A percentile compares a stretch with the other conserved stretches of the same genome.
These are phyloP conservation scores for Pterulicium gracile DNA, from an alignment of 1,284 basidiomycete species.

Conservation along the genomic window DNA sequence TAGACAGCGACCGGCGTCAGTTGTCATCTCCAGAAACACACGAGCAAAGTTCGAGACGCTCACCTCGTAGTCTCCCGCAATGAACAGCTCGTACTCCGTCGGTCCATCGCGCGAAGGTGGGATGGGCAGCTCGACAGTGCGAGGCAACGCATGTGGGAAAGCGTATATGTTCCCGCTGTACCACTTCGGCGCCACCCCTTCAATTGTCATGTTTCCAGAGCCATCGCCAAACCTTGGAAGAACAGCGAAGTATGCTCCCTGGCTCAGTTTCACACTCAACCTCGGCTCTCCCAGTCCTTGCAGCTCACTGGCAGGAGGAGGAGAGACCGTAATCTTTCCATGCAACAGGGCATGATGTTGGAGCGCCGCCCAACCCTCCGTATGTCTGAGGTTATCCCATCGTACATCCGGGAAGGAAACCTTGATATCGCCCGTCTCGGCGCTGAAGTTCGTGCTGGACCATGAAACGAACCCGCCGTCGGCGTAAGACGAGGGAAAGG, in stretches of 20 bases:
- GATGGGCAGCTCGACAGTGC: constrained; percentile 36
- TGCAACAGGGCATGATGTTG: constrained; percentile 66
- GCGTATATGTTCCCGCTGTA: constrained; percentile 66
- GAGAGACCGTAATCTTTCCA: constrained; percentile 44
- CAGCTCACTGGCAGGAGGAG: constrained; percentile 20
- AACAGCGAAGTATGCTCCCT: constrained; percentile 61
- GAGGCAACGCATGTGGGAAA: constrained; percentile 37
- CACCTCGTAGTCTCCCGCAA: constrained; percentile 69
- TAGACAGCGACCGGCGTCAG: too few relatives aligned
- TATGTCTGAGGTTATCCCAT: constrained; percentile 55
- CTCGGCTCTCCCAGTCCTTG: constrained; percentile 27
- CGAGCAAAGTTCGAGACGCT: constrained; percentile 9
- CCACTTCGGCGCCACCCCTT: constrained; percentile 41
- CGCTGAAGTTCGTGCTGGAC: constrained; percentile 29
- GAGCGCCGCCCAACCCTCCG: constrained; percentile 74
- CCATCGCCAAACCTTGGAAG: constrained; percentile 25
- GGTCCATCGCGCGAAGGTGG: constrained; percentile 28
- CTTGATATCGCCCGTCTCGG: constrained; percentile 35
- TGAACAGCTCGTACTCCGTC: constrained; percentile 40
- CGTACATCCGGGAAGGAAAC: constrained; percentile 57
- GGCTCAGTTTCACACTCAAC: constrained; percentile 28
- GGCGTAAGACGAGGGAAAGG: constrained; percentile 56
- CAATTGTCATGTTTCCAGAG: constrained; percentile 9
- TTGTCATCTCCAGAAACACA: constrained; percentile 6
- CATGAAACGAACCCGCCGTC: constrained; percentile 51